Conservation (phyloP, 2,329 filamentous ascomycete genomes). For the Coniochaeta sp. region DNA sequence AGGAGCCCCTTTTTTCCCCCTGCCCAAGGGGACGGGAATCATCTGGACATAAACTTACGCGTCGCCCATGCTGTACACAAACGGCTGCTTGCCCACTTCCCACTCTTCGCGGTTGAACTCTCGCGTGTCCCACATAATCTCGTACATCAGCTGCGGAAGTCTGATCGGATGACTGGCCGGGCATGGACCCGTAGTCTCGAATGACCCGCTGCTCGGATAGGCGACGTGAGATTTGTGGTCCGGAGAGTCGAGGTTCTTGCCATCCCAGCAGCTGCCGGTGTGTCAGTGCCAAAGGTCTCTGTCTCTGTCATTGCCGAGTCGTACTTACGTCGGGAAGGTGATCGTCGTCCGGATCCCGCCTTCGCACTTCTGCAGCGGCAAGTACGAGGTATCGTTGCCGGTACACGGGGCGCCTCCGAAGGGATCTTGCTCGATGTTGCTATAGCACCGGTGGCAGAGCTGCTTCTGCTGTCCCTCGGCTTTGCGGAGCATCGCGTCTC, state of each 20-base stretch:
- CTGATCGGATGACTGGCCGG: constrained; percentile 33
- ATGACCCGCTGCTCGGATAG: constrained; percentile 31
- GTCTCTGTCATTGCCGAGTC: background rate
- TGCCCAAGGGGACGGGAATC: too few relatives aligned
- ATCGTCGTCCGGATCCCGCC: constrained; percentile 35
- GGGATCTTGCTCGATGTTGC: constrained; percentile 2
- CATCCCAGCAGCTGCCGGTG: constrained; percentile 41
- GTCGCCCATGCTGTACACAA: constrained; percentile 19
- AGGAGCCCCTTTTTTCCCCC: too few relatives aligned
- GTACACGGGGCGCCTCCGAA: constrained; percentile 10
- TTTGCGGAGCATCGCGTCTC: constrained; percentile 16
- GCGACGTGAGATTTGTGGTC: constrained; percentile 35
- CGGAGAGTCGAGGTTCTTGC: constrained; percentile 37
- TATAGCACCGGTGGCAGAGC: constrained; percentile 12
- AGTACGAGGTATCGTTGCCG: constrained; percentile 23
- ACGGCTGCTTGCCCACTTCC: constrained; percentile 14
- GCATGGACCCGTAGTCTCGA: constrained; percentile 24
- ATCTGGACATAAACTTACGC: constrained; percentile 8
- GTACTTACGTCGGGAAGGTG: constrained; percentile 29
- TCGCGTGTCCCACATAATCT: constrained; percentile 35
- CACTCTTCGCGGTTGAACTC: constrained; percentile 25
- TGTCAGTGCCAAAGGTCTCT: background rate
- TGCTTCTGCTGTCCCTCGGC: constrained; percentile 11
- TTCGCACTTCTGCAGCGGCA: constrained; percentile 25
- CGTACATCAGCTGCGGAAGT: constrained; percentile 36